phyloP scores from a whole-genome alignment of 2,329 filamentous ascomycete genomes.

The Alternaria sp. region DNA sequence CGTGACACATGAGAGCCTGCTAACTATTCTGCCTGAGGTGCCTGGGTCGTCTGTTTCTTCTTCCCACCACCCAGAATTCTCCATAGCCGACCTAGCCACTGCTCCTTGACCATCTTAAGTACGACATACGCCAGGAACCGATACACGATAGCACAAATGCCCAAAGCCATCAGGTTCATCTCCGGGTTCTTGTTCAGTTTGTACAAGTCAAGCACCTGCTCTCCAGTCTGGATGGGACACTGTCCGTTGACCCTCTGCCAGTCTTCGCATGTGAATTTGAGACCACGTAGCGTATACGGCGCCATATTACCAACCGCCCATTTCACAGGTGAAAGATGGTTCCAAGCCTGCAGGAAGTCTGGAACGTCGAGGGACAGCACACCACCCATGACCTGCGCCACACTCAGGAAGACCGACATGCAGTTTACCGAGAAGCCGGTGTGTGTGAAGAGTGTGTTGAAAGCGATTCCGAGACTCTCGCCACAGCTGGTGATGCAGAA shows the following conservation, averaged over 20 bases:
- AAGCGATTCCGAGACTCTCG: constrained; percentile 79
- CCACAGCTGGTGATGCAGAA: constrained; percentile 79
- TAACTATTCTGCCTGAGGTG: not conserved
- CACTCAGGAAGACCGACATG: constrained; percentile 72
- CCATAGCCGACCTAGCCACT: constrained; percentile 57
- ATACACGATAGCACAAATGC: constrained; percentile 70
- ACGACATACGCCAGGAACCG: constrained; percentile 69
- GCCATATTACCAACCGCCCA: constrained; percentile 74
- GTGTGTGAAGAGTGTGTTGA: constrained; percentile 78
- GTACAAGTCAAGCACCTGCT: constrained; percentile 73
- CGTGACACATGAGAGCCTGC: not conserved
- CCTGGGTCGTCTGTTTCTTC: constrained; percentile 14
- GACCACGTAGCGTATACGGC: constrained; percentile 68
- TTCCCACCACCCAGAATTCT: constrained; percentile 32
- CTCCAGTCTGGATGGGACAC: constrained; percentile 72
- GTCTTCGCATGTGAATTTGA: constrained; percentile 70
- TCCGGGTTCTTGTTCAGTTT: constrained; percentile 68
- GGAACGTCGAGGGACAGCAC: constrained; percentile 18
- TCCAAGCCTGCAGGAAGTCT: constrained; percentile 60
- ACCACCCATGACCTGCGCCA: constrained; percentile 71
- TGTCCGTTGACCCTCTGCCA: constrained; percentile 66
- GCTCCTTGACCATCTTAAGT: constrained; percentile 63
- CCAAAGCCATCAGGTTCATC: constrained; percentile 69
- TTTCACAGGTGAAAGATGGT: constrained; percentile 75
- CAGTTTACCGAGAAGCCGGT: constrained; percentile 80